Percentiles rank a stretch among this genome's conserved stretches.
phyloP scores from a whole-genome alignment of 371 early-diverging fungal species.

The Zancudomyces culisetae region DNA sequence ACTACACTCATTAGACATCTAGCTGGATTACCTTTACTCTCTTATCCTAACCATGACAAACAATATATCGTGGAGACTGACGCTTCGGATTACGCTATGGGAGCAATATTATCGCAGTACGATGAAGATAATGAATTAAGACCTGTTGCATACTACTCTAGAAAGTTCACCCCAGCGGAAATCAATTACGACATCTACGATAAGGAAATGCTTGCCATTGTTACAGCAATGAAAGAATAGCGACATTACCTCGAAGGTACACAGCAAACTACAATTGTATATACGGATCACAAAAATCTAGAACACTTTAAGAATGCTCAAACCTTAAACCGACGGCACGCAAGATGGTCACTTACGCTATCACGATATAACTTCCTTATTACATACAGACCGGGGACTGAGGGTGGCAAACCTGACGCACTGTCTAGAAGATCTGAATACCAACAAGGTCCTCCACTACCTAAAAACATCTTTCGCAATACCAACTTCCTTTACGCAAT shows the following conservation, averaged over 20 bases:
- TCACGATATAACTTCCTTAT: not conserved
- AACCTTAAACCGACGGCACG: not conserved
- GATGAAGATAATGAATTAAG: conserved; percentile 3
- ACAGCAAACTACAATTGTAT: not conserved
- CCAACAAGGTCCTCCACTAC: not conserved
- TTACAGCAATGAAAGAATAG: not conserved
- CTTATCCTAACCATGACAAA: conserved; percentile 8
- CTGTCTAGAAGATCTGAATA: conserved; percentile 2
- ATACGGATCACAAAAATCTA: not conserved
- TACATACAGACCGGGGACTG: not conserved
- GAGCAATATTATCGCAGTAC: not conserved
- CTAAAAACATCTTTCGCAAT: too few relatives aligned
- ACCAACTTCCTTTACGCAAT: too few relatives aligned
- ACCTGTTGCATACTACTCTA: not conserved
- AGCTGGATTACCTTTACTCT: conserved; percentile 21
- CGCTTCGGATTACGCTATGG: conserved; percentile 18
- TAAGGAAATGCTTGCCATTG: not conserved
- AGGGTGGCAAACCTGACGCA: conserved; percentile 1
- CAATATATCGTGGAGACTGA: conserved; percentile 26
- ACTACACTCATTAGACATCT: too few relatives aligned
- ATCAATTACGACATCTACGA: not conserved
- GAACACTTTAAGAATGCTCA: not conserved
- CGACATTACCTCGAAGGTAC: not conserved
- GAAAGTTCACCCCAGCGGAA: not conserved
- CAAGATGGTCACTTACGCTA: not conserved